phyloP scores from a whole-genome alignment of 768 basidiomycete genomes.

The Gloeostereum incarnatum region DNA sequence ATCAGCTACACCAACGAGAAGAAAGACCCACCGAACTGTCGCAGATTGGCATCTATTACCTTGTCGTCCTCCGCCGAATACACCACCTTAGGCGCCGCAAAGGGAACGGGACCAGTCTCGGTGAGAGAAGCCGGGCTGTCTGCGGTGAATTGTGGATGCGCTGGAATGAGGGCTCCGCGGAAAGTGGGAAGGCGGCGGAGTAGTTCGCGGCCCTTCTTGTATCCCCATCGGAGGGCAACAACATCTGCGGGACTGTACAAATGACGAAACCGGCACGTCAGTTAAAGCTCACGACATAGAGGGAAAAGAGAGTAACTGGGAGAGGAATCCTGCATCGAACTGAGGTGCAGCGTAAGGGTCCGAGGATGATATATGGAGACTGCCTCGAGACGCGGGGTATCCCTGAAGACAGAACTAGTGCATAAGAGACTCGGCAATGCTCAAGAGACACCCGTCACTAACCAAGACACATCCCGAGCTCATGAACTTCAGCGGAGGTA shows the following conservation, averaged over 20 bases:
- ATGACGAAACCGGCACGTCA: neutral
- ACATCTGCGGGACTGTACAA: constrained; percentile 15
- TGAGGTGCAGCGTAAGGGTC: constrained; percentile 8
- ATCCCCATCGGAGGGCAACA: constrained; percentile 15
- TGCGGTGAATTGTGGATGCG: constrained; percentile 11
- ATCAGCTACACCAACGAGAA: neutral
- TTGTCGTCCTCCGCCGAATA: constrained; percentile 17
- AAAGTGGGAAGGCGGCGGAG: constrained; percentile 24
- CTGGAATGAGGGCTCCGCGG: constrained; percentile 11
- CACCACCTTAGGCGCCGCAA: constrained; percentile 12
- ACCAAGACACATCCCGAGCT: neutral
- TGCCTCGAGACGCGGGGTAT: constrained; percentile 10
- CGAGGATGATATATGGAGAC: constrained; percentile 10
- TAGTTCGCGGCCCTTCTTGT: constrained; percentile 17
- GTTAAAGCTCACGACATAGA: too few relatives aligned
- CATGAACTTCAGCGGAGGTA: neutral
- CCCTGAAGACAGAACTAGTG: neutral
- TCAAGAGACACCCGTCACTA: neutral
- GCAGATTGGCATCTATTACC: constrained; percentile 11
- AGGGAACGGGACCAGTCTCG: constrained; percentile 8
- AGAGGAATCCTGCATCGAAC: constrained; percentile 9
- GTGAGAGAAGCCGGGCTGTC: constrained; percentile 7
- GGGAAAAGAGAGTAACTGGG: constrained; percentile 1
- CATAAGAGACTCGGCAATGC: too few relatives aligned
- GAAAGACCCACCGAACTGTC: constrained; percentile 10